Base-by-base conservation (phyloP, 257 asterid genomes). In the Salvia hispanica region DNA sequence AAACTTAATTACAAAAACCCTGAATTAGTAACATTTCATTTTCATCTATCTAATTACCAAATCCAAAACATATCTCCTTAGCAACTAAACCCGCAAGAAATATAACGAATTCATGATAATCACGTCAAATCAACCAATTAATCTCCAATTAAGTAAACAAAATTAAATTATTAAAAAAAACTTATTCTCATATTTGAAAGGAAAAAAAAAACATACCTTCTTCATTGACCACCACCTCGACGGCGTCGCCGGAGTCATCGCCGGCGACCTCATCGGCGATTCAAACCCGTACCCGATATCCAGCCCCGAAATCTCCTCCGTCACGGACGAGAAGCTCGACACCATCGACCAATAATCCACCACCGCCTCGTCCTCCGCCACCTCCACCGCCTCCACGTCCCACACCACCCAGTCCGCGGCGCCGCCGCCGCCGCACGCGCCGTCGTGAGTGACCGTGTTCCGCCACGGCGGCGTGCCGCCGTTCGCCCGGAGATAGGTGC, bases 401-500 rank as follows among this genome's bases (percentile, higher is more conserved):
- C 97, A 94, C 13, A 91, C 78, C 28, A 86, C 73, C 96, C 97
- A 88, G 39, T 79, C 80, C 47, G 75, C 71, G 44, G 85, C 76
- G 13, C 89, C 80, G 69, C 82, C 82, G 61, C 75, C 70, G 61
- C 78, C 71, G 9, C 67, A 75, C 4, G 89, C 87, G 25, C 56
- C 75, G 40, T 94, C 99, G 33, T 91, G 97, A 52, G 97, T 91
- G 25, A 88, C 83, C 44, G 95, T 78, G 52, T 87, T 86, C 75
- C 95, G 76, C 99, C 99, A 94, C 66, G 97, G 99, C 66, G 90
- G 97, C 64, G 95, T 82, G 10, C 96, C 99, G 60, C 99, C 99
- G 83, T 91, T 94, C 0, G 91, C 99, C 46, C 96, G 81, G 50
- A 94, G 69, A 70, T 62, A 91, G 1, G 88, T 91, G 2, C 96